These are phyloP conservation scores for Boeremia exigua DNA, from an alignment of 2,329 filamentous ascomycete genomes.

Conservation along the genomic window DNA sequence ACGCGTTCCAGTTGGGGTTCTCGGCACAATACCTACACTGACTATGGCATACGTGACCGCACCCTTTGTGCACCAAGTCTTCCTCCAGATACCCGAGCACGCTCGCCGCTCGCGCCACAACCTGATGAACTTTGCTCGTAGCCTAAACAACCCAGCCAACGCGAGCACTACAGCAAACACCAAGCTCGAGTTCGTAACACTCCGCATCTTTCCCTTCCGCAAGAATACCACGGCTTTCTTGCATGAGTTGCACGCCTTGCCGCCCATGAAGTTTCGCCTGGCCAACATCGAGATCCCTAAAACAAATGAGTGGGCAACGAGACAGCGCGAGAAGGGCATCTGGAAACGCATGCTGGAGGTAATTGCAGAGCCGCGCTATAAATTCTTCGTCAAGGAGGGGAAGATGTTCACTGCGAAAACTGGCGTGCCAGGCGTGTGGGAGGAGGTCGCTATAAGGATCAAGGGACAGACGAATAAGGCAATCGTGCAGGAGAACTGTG, in stretches of 20 bases:
- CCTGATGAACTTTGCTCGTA: conserved; percentile 34
- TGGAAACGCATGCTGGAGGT: conserved; percentile 29
- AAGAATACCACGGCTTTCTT: conserved; percentile 38
- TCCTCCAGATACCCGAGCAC: conserved; percentile 39
- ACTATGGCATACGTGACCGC: conserved; percentile 44
- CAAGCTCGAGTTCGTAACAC: conserved; percentile 44
- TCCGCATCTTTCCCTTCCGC: conserved; percentile 43
- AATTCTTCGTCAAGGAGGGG: conserved; percentile 47
- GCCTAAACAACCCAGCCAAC: conserved; percentile 19
- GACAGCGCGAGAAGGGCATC: conserved; percentile 27
- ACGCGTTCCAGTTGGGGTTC: conserved; percentile 32
- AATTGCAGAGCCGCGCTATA: conserved; percentile 39
- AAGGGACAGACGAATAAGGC: conserved; percentile 29
- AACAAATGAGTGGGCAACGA: conserved; percentile 24
- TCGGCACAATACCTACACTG: conserved; percentile 41
- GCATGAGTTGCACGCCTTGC: conserved; percentile 42
- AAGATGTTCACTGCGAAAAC: conserved; percentile 38
- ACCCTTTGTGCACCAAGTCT: conserved; percentile 45
- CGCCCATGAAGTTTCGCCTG: conserved; percentile 31
- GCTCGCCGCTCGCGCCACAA: conserved; percentile 33
- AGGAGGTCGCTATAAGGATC: conserved; percentile 40
- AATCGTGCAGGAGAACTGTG: not conserved
- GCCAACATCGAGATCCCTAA: conserved; percentile 44
- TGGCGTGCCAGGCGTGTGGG: conserved; percentile 45
- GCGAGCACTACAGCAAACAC: conserved; percentile 28